Evolutionary conservation across 257 asterid species (phyloP).

Genomic region (Leptodermis oblonga): DNA sequence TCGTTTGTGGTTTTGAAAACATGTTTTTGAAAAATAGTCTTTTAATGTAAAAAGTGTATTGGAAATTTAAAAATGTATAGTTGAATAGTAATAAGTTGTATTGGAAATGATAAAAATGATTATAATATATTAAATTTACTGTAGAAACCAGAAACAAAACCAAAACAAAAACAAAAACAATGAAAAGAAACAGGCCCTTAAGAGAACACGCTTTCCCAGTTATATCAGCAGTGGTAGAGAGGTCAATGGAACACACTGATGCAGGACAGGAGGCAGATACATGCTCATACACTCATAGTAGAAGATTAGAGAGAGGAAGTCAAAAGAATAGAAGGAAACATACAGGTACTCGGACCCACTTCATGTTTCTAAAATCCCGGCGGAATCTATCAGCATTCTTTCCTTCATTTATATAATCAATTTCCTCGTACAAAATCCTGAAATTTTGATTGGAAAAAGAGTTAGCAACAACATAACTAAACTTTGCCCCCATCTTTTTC

Average conservation of each 20-base stretch:
- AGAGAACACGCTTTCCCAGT: not conserved
- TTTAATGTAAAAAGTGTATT: no score
- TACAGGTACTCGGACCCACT: slow-evolving; percentile 99
- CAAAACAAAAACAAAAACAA: no score
- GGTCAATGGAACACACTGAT: not conserved
- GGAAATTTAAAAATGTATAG: no score
- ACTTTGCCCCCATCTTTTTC: not conserved
- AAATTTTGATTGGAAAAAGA: slow-evolving; percentile 13
- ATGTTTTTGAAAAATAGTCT: no score
- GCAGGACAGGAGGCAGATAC: not conserved
- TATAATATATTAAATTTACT: no score
- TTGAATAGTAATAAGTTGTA: no score
- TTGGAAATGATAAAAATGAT: no score
- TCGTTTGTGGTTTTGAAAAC: no score
- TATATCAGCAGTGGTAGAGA: not conserved
- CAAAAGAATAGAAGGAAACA: slow-evolving; percentile 37
- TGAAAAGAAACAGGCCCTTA: no score
- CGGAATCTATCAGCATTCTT: slow-evolving; percentile 95
- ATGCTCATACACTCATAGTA: not conserved
- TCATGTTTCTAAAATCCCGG: slow-evolving; percentile 88
- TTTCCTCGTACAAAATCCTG: slow-evolving; percentile 95
- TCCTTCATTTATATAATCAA: slow-evolving; percentile 94
- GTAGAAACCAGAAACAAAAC: no score
- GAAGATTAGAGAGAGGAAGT: not conserved
- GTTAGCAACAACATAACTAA: not conserved